phyloP scores from a whole-genome alignment of 441 rosid genomes.

The Eruca vesicaria region DNA sequence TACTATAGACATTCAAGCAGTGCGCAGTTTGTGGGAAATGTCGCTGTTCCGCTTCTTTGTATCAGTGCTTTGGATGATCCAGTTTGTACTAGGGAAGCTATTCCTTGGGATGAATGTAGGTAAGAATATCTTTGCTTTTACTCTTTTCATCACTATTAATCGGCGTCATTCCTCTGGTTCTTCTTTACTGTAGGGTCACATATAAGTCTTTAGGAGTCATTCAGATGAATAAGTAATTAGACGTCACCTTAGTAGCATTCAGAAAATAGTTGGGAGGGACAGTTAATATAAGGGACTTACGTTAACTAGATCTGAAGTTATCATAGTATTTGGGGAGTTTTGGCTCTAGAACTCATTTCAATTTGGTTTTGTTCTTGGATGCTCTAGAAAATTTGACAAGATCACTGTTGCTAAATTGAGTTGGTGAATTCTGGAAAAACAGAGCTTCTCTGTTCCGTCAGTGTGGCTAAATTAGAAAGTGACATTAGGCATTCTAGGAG shows the following conservation, averaged over 20 bases:
- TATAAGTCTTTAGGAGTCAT: background rate
- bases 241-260: background rate
- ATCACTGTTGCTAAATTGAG: background rate
- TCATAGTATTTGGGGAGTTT: background rate
- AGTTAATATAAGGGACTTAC: background rate
- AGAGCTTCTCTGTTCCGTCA: background rate
- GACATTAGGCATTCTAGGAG: background rate
- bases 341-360: background rate
- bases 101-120: slow-evolving; percentile 98
- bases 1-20: slow-evolving; percentile 85
- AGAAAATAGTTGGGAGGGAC: background rate
- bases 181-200: background rate
- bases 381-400: slow-evolving; percentile 2
- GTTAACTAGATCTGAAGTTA: background rate
- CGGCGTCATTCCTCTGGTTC: background rate
- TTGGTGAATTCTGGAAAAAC: background rate
- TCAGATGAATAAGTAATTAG: background rate
- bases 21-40: slow-evolving; percentile 53
- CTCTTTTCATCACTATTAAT: background rate
- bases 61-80: slow-evolving; percentile 91
- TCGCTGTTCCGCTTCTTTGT: slow-evolving; percentile 79
- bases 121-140: slow-evolving; percentile 16
- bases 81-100: slow-evolving; percentile 86
- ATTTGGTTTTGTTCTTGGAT: background rate
- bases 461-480: background rate